Conservation (phyloP, 148 eudicot species). For the Gaultheria prostrata region DNA sequence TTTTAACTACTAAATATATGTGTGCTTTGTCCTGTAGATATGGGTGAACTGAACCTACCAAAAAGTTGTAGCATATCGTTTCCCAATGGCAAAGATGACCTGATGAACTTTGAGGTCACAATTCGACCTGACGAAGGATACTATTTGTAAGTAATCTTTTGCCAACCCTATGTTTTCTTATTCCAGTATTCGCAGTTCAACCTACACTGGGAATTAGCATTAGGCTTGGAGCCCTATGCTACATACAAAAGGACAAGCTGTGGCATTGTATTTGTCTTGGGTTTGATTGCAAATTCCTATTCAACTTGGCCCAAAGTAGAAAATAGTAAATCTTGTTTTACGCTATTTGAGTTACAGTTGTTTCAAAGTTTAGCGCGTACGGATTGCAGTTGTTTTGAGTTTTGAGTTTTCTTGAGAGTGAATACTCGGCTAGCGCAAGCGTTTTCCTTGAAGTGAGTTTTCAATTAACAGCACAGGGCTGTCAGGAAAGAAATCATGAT, state of each 20-base stretch:
- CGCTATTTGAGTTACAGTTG: neutral
- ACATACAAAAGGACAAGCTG: neutral
- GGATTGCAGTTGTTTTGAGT: neutral
- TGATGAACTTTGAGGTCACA: constrained; percentile 88
- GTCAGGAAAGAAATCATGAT: constrained; percentile 2
- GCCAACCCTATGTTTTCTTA: neutral
- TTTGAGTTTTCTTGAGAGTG: neutral
- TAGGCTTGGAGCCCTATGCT: neutral
- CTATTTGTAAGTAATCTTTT: constrained; percentile 50
- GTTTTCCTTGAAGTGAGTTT: neutral
- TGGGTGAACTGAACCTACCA: constrained; percentile 78
- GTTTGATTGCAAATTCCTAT: neutral
- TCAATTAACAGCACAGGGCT: neutral
- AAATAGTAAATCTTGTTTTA: neutral
- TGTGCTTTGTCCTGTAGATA: constrained; percentile 43
- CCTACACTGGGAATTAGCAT: neutral
- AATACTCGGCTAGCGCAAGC: neutral
- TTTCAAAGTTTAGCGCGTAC: neutral
- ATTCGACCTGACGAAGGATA: constrained; percentile 86
- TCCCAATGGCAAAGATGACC: constrained; percentile 79
- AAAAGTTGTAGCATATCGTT: constrained; percentile 62
- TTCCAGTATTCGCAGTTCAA: neutral
- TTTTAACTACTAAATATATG: neutral
- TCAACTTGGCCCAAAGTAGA: neutral
- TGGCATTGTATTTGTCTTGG: neutral